Evolutionary conservation across 83 land plant genomes (phyloP).

Genomic region (Picea engelmannii): DNA sequence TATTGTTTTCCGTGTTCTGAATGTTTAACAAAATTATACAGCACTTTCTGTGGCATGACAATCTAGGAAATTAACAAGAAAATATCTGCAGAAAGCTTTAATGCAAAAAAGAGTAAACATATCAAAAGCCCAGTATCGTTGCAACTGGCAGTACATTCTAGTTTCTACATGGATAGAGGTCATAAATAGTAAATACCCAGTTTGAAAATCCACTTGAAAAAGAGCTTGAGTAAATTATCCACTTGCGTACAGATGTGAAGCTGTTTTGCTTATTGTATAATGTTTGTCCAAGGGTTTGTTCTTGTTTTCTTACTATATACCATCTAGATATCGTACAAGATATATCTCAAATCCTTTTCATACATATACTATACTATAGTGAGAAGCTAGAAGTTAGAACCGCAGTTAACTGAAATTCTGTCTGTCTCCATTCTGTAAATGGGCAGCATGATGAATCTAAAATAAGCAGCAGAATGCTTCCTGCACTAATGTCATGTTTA

Average conservation of each 20-base stretch:
- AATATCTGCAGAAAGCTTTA: too few species aligned
- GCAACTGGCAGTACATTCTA: background rate
- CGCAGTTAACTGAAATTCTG: background rate
- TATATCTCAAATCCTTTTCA: background rate
- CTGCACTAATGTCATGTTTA: background rate
- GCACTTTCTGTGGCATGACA: background rate
- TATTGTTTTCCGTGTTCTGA: slow-evolving; percentile 15
- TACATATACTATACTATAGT: background rate
- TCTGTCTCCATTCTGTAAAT: background rate
- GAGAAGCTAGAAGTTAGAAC: background rate
- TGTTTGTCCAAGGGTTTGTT: background rate
- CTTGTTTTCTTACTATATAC: background rate
- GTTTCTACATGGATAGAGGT: background rate
- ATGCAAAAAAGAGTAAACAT: background rate
- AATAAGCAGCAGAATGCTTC: background rate
- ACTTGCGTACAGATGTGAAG: background rate
- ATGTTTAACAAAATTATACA: background rate
- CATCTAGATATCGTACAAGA: background rate
- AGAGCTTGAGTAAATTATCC: background rate
- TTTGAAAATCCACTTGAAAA: background rate
- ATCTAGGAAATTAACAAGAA: background rate
- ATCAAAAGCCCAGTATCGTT: background rate
- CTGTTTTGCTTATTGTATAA: background rate
- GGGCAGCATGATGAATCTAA: background rate
- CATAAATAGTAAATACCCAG: background rate